Conservation (phyloP, 2,329 filamentous ascomycete species). For the Fusarium redolens region DNA sequence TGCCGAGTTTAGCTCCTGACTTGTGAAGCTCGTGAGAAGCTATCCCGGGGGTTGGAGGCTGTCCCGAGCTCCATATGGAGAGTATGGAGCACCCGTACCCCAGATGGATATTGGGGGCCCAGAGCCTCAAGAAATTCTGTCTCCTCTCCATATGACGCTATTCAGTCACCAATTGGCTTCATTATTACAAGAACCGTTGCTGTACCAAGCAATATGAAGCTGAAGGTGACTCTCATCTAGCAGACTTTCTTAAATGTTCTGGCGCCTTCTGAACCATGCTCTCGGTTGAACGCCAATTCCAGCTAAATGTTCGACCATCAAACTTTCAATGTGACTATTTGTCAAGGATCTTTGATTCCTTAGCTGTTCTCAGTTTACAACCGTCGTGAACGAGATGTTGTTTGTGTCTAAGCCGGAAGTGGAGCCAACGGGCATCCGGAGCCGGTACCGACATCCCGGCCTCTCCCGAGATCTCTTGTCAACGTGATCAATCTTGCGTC, state of each 20-base stretch:
- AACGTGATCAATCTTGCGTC: slow-evolving; percentile 29
- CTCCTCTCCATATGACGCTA: background rate
- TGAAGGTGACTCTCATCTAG: background rate
- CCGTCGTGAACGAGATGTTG: slow-evolving; percentile 12
- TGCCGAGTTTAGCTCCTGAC: slow-evolving; percentile 1
- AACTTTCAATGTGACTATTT: background rate
- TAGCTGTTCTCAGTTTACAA: slow-evolving; percentile 1
- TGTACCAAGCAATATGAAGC: background rate
- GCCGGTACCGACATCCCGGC: slow-evolving; percentile 31
- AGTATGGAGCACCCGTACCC: slow-evolving; percentile 11
- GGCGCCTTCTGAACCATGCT: background rate
- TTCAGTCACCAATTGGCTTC: background rate
- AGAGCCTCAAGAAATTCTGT: background rate
- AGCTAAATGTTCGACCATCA: slow-evolving; percentile 9
- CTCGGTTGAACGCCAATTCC: background rate
- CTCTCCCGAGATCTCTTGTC: slow-evolving; percentile 27
- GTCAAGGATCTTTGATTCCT: background rate
- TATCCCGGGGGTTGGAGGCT: slow-evolving; percentile 20
- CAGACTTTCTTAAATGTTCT: background rate
- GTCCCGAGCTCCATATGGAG: slow-evolving; percentile 14
- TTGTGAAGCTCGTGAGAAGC: slow-evolving; percentile 20
- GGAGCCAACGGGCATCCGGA: slow-evolving; percentile 21
- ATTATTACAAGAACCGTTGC: background rate
- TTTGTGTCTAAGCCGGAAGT: slow-evolving; percentile 3
- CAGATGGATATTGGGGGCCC: slow-evolving; percentile 19